Evolutionary conservation across 2,329 filamentous ascomycete genomes (phyloP).

Genomic region (Colletotrichum gigasporum): DNA sequence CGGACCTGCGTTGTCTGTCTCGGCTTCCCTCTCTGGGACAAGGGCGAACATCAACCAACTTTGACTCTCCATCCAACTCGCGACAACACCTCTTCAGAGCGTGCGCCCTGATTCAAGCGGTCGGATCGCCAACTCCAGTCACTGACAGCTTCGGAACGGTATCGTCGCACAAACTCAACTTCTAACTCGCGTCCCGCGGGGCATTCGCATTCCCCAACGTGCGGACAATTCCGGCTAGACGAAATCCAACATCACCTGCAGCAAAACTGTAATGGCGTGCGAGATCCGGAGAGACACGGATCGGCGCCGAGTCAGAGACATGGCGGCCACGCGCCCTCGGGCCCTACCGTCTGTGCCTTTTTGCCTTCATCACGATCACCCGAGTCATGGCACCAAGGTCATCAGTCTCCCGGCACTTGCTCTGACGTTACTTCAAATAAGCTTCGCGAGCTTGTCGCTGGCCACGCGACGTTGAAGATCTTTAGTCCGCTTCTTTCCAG

Average conservation of each 20-base stretch:
- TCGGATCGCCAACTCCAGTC: not conserved
- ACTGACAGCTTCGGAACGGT: not conserved
- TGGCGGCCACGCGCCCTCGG: constrained; percentile 20
- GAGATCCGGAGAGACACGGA: constrained; percentile 21
- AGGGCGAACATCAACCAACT: too few species aligned
- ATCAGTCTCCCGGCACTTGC: constrained; percentile 9
- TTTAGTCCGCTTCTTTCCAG: not conserved
- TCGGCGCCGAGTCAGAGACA: constrained; percentile 26
- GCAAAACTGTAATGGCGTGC: constrained; percentile 9
- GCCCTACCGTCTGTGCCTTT: not conserved
- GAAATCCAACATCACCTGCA: constrained; percentile 16
- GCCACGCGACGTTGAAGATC: constrained; percentile 11
- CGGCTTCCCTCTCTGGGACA: not conserved
- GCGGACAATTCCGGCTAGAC: too few species aligned
- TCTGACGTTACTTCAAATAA: constrained; percentile 17
- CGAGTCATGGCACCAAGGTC: constrained; percentile 25
- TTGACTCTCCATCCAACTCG: too few species aligned
- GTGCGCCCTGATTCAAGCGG: not conserved
- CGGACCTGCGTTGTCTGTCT: not conserved
- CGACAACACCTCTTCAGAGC: not conserved
- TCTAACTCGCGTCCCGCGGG: not conserved
- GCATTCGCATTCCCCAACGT: too few species aligned
- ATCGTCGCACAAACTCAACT: not conserved
- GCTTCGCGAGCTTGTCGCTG: constrained; percentile 4
- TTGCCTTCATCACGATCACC: not conserved